Percentiles rank a stretch among this genome's conserved stretches.
Conservation (phyloP, 176 grass and related monocot species). For the Carex cristatella region DNA sequence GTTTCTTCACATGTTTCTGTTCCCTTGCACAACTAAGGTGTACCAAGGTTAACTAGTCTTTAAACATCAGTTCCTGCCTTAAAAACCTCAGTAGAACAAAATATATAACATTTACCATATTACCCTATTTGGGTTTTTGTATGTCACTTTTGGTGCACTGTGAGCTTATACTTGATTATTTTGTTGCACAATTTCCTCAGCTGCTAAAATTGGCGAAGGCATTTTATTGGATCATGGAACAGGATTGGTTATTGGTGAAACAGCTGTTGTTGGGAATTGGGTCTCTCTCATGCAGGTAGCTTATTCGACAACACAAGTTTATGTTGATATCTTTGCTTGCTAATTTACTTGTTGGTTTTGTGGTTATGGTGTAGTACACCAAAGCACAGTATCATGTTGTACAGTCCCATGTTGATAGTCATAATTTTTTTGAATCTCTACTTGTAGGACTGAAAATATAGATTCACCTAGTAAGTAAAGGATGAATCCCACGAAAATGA, state of each 20-base stretch:
- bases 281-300: constrained; percentile 97
- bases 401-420: neutral
- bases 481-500: neutral
- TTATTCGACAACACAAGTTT: neutral
- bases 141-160: neutral
- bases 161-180: constrained; percentile 14
- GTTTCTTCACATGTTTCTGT: neutral
- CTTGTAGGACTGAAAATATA: neutral
- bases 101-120: neutral
- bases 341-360: neutral
- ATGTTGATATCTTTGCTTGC: neutral
- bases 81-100: neutral
- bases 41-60: neutral
- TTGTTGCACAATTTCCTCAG: constrained; percentile 38
- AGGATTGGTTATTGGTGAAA: constrained; percentile 97
- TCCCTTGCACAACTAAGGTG: neutral
- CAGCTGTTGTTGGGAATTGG: constrained; percentile 94
- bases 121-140: neutral
- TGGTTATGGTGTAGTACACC: neutral
- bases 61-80: neutral
- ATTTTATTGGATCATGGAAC: constrained; percentile 98
- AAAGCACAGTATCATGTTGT: neutral
- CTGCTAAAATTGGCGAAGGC: constrained; percentile 91
- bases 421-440: neutral
- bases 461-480: neutral